phyloP scores from a whole-genome alignment of 805 yeast species.

The Myxozyma mucilagina region DNA sequence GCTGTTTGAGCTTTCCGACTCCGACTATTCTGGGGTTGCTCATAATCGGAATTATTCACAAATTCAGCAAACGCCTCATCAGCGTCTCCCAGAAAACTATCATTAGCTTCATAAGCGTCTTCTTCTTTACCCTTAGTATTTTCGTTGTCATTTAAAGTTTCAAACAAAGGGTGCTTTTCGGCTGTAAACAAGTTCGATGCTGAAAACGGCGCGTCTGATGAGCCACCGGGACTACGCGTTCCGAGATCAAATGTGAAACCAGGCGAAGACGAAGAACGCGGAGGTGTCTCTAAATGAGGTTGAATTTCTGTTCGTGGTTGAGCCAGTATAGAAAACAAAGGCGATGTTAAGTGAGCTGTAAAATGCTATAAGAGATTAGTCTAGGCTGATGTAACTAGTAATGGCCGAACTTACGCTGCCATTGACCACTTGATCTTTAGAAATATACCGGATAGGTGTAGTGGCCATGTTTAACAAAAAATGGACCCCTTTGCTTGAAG shows the following conservation, averaged over 20 bases:
- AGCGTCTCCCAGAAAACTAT: neutral
- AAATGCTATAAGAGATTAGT: neutral
- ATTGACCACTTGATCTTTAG: too few relatives aligned
- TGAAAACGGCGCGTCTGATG: neutral
- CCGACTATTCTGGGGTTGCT: neutral
- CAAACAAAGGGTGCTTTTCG: too few relatives aligned
- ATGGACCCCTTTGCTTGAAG: too few relatives aligned
- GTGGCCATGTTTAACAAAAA: too few relatives aligned
- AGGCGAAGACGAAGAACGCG: conserved; percentile 1
- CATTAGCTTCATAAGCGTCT: neutral
- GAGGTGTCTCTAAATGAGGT: neutral
- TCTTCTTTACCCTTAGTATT: neutral
- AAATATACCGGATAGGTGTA: too few relatives aligned
- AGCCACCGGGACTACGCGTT: neutral
- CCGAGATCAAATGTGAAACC: neutral
- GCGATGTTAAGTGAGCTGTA: neutral
- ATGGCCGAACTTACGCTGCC: too few relatives aligned
- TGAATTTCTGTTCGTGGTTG: neutral
- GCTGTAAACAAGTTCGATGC: neutral
- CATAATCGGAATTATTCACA: neutral
- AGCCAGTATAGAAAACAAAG: neutral
- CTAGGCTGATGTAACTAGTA: too few relatives aligned
- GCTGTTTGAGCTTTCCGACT: neutral
- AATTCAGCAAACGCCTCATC: conserved; percentile 10
- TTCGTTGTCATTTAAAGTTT: too few relatives aligned